A percentile compares a stretch with the other conserved stretches of the same genome.
Evolutionary conservation across 164 flowering plant genomes (phyloP).

Genomic region (Sedum album): DNA sequence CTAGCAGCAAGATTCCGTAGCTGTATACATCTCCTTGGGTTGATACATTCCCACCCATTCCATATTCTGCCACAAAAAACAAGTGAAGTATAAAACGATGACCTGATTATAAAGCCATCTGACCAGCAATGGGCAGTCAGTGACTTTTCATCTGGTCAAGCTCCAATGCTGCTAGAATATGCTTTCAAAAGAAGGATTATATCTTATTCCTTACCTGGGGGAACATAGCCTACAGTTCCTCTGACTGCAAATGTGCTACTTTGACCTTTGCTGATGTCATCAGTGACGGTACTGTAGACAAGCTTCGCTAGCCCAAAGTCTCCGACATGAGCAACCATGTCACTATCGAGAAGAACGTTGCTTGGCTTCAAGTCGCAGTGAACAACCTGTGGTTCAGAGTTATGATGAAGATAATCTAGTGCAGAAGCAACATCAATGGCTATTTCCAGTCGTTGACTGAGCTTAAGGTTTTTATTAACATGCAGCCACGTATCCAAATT

Average conservation of each 20-base stretch:
- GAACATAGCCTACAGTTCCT: slow-evolving; percentile 20
- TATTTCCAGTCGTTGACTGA: slow-evolving; percentile 22
- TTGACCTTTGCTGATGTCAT: background rate
- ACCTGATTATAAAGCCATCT: background rate
- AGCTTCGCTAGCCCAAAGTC: slow-evolving; percentile 30
- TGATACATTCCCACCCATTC: slow-evolving; percentile 8
- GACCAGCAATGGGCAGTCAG: background rate
- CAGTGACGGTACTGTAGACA: background rate
- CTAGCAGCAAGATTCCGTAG: slow-evolving; percentile 10
- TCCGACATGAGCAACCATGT: slow-evolving; percentile 22
- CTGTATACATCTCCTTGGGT: slow-evolving; percentile 7
- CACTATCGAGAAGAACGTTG: slow-evolving; percentile 28
- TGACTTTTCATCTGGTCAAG: background rate
- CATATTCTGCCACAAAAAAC: background rate
- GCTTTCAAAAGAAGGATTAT: background rate
- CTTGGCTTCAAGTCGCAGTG: slow-evolving; percentile 34
- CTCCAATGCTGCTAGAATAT: background rate
- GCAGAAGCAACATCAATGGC: slow-evolving; percentile 27
- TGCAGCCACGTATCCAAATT: slow-evolving; percentile 29
- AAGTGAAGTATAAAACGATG: background rate
- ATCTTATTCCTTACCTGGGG: slow-evolving; percentile 18
- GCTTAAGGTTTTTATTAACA: slow-evolving; percentile 8
- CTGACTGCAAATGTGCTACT: slow-evolving; percentile 16
- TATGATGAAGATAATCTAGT: slow-evolving; percentile 24
- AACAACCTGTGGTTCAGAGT: slow-evolving; percentile 13